Percentiles rank a stretch among this genome's conserved stretches.
Conservation (phyloP, 768 basidiomycete genomes). For the Lentinula sp. region DNA sequence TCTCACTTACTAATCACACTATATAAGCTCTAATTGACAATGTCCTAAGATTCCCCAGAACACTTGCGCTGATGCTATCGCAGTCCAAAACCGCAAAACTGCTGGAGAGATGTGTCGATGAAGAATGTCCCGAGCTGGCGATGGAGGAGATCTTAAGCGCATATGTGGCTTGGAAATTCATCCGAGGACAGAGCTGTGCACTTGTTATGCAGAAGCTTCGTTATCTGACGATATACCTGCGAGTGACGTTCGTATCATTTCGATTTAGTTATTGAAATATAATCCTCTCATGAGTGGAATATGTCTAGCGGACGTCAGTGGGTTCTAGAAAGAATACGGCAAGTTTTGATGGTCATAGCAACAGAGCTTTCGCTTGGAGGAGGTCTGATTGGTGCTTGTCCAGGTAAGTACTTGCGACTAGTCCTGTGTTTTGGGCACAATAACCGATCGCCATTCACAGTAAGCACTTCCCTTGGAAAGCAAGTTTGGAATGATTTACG, state of each 20-base stretch:
- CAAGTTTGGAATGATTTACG: neutral
- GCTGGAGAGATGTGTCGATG: neutral
- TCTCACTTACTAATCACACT: neutral
- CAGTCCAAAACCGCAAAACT: neutral
- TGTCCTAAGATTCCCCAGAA: neutral
- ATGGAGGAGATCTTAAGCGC: slow-evolving; percentile 3
- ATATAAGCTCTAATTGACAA: neutral
- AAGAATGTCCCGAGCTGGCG: neutral
- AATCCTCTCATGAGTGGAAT: neutral
- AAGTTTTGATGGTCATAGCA: neutral
- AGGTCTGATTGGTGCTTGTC: slow-evolving; percentile 1
- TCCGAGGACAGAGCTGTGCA: neutral
- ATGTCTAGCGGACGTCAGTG: neutral
- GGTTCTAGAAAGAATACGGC: neutral
- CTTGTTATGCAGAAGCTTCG: neutral
- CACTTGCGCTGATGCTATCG: neutral
- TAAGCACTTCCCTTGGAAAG: neutral
- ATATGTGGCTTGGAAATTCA: slow-evolving; percentile 3
- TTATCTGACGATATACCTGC: neutral
- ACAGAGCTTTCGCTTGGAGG: neutral
- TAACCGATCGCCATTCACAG: neutral
- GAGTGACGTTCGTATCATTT: neutral
- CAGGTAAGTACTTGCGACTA: neutral
- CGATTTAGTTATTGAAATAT: neutral
- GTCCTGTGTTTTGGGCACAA: neutral